Conservation (phyloP, 2,329 filamentous ascomycete genomes). For the Aspergillus hiratsukae region DNA sequence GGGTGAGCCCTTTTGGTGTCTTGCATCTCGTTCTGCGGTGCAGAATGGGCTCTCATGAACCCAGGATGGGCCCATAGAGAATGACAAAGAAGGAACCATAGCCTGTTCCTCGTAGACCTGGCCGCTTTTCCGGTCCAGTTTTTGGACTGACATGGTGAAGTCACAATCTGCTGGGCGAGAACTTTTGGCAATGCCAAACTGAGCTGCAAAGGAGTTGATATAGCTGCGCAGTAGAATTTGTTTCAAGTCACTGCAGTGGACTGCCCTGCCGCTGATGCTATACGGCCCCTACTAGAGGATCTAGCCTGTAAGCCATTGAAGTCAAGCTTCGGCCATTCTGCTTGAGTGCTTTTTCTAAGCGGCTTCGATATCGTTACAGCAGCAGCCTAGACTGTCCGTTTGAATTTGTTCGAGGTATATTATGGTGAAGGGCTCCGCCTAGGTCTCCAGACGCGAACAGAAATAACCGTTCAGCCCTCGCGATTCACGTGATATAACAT, state of each 20-base stretch:
- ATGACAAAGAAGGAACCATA: not conserved
- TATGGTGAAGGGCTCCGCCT: not conserved
- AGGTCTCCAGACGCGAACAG: not conserved
- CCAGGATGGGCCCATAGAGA: constrained; percentile 30
- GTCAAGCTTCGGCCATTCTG: not conserved
- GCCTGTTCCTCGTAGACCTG: constrained; percentile 13
- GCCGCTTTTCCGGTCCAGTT: constrained; percentile 9
- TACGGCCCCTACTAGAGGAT: not conserved
- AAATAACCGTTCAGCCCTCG: not conserved
- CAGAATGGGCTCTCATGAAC: constrained; percentile 37
- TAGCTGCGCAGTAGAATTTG: not conserved
- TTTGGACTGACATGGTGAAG: not conserved
- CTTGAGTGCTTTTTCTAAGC: not conserved
- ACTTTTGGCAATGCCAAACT: not conserved
- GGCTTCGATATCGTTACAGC: not conserved
- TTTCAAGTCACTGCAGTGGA: not conserved
- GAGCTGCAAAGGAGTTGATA: not conserved
- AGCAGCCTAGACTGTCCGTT: not conserved
- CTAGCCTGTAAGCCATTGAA: not conserved
- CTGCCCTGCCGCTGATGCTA: not conserved
- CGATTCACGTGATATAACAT: not conserved
- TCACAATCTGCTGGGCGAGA: not conserved
- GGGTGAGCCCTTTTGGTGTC: constrained; percentile 23
- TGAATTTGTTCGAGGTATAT: not conserved
- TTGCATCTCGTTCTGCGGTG: constrained; percentile 22